Evolutionary conservation across 2,329 filamentous ascomycete genomes (phyloP), one percentile per base, ranked within the genome.

Genomic region (Exophiala lecanii-corni): DNA sequence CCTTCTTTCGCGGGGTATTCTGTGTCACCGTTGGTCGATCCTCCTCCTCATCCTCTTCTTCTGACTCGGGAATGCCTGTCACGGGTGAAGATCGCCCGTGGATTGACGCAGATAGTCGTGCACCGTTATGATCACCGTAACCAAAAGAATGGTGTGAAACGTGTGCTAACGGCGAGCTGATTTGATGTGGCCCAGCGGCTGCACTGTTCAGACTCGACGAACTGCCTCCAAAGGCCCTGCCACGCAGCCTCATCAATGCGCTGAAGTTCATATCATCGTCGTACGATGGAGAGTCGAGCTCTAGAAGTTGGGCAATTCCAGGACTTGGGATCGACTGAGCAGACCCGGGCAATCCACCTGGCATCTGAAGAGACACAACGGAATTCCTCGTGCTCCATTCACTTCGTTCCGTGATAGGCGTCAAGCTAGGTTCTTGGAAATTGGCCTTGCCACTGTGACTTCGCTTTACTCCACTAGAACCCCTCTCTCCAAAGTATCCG

Each of bases 381-480:
- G 86, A 94, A 61, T 96, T 97, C 33, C 92, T 81, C 46, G 94
- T 95, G 31, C 88, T 95, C 70, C 94, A 96, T 65, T 98, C 92
- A 46, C 87, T 94, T 9, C 89, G 79, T 62, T 97, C 92, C 0
- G 91, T 97, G 56, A 98, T 97, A 4, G 92, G 92, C 1, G 92
- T 97, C 36, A 98, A 70, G 57, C 92, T 96, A 1, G 92, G 91
- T 61, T 96, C 91, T 30, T 84, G 79, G 15, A 86, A 85, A 20
- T 82, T 79, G 39, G 82, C 73, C 10, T 82, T 79, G 15, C 86
- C 89, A 52, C 85, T 92, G 41, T 79, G 79, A 50, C 75, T 82
- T 25, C 87, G 79, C 40, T 68, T 68, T 30, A 82, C 57, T 2
- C 72, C 72, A 45, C 81, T 75, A 12, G 83, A 65, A 2, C 83